These are phyloP conservation scores for Hawksworthiomyces lignivorus DNA, from an alignment of 2,329 filamentous ascomycete genomes.

Conservation along the genomic window DNA sequence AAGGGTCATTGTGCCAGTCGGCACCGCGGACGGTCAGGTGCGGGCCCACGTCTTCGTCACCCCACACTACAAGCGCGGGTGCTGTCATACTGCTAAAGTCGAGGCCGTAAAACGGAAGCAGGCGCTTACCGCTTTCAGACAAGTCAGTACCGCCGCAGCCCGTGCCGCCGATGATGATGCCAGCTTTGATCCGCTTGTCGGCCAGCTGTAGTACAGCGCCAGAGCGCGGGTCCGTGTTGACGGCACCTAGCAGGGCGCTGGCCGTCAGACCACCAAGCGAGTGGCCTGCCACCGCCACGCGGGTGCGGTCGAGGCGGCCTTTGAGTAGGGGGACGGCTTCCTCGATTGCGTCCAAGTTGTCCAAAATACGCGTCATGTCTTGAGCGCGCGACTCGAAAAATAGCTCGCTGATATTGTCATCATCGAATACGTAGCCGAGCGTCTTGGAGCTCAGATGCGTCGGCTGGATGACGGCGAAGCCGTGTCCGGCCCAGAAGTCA, in stretches of 20 bases:
- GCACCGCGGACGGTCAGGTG: conserved; percentile 26
- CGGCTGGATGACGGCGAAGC: conserved; percentile 35
- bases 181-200: conserved; percentile 30
- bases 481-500: conserved; percentile 34
- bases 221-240: conserved; percentile 25
- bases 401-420: conserved; percentile 17
- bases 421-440: conserved; percentile 17
- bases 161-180: conserved; percentile 25
- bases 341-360: conserved; percentile 29
- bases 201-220: conserved; percentile 12
- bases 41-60: conserved; percentile 28
- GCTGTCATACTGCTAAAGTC: conserved; percentile 28
- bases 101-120: conserved; percentile 25
- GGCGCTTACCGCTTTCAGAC: conserved; percentile 19
- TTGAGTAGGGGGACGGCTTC: conserved; percentile 23
- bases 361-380: conserved; percentile 30
- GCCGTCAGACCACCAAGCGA: conserved; percentile 29
- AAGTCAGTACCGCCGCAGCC: conserved; percentile 25
- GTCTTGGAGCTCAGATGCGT: conserved; percentile 31
- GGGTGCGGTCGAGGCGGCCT: conserved; percentile 26
- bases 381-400: conserved; percentile 25
- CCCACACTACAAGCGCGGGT: conserved; percentile 29
- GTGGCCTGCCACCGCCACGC: conserved; percentile 31
- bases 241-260: conserved; percentile 26
- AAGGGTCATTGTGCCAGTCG: conserved; percentile 33